Conservation (phyloP, 805 yeast species). For the Kurtzmaniella fragi region DNA sequence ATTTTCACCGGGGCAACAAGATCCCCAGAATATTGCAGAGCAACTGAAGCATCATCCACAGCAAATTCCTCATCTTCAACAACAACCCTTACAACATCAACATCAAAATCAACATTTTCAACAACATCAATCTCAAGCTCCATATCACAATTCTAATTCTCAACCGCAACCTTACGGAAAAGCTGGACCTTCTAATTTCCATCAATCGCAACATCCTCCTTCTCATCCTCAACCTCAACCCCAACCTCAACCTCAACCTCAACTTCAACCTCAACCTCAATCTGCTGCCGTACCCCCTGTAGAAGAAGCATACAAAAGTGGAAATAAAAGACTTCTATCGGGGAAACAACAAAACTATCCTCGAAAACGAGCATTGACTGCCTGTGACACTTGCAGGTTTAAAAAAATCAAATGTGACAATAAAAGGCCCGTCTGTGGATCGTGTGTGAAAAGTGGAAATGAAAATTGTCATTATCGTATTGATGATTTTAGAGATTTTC, state of each 20-base stretch:
- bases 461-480: slow-evolving; percentile 23
- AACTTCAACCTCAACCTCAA: slow-evolving; percentile 4
- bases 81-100: neutral
- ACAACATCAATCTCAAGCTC: slow-evolving; percentile 4
- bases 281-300: neutral
- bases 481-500: slow-evolving; percentile 19
- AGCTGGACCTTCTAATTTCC: neutral
- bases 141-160: neutral
- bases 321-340: neutral
- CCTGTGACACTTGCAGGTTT: slow-evolving; percentile 32
- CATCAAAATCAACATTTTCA: neutral
- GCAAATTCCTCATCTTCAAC: neutral
- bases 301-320: too few relatives aligned
- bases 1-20: neutral
- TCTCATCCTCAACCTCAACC: neutral
- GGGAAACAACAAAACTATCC: slow-evolving; percentile 7
- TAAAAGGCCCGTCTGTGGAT: slow-evolving; percentile 28
- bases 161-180: too few relatives aligned
- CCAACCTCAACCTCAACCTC: neutral
- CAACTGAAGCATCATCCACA: neutral
- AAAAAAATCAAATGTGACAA: slow-evolving; percentile 36
- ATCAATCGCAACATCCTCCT: too few relatives aligned
- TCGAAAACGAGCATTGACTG: slow-evolving; percentile 30
- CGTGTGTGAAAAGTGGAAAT: slow-evolving; percentile 25
- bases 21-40: neutral